Conservation (phyloP, 2,329 filamentous ascomycete genomes). For the Monosporascus sp. region DNA sequence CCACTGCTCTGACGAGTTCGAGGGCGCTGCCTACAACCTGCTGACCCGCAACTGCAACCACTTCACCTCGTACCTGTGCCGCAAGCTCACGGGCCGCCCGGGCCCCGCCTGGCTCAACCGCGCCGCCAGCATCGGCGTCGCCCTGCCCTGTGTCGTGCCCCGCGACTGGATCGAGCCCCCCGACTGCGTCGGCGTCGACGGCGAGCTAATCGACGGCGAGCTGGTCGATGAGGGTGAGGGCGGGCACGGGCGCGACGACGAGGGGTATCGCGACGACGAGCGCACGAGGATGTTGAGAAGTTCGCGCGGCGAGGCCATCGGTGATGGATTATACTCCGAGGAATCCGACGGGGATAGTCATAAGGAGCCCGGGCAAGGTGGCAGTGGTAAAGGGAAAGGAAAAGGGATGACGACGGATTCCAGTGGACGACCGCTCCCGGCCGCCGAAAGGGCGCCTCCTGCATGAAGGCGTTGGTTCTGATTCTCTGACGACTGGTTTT, state of each 20-base stretch:
- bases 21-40: constrained; percentile 74
- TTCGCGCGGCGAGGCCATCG: constrained; percentile 22
- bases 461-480: constrained; percentile 21
- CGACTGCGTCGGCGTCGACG: constrained; percentile 68
- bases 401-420: constrained; percentile 41
- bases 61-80: constrained; percentile 73
- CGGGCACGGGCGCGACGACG: constrained; percentile 39
- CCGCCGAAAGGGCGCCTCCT: constrained; percentile 47
- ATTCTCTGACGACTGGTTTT: constrained; percentile 26
- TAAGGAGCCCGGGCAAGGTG: constrained; percentile 19
- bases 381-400: constrained; percentile 39
- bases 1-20: constrained; percentile 65
- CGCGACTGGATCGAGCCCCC: constrained; percentile 77
- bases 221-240: constrained; percentile 32
- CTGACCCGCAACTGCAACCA: constrained; percentile 86
- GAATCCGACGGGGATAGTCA: constrained; percentile 12
- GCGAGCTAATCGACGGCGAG: constrained; percentile 56
- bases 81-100: constrained; percentile 63
- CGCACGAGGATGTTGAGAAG: constrained; percentile 52
- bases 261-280: constrained; percentile 38
- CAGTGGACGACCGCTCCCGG: constrained; percentile 46
- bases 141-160: constrained; percentile 76
- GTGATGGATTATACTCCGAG: constrained; percentile 11
- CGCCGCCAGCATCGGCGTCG: constrained; percentile 77
- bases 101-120: constrained; percentile 77